These are phyloP conservation scores for Paspalum notatum DNA, from an alignment of 176 grass and related monocot genomes.

Conservation along the genomic window DNA sequence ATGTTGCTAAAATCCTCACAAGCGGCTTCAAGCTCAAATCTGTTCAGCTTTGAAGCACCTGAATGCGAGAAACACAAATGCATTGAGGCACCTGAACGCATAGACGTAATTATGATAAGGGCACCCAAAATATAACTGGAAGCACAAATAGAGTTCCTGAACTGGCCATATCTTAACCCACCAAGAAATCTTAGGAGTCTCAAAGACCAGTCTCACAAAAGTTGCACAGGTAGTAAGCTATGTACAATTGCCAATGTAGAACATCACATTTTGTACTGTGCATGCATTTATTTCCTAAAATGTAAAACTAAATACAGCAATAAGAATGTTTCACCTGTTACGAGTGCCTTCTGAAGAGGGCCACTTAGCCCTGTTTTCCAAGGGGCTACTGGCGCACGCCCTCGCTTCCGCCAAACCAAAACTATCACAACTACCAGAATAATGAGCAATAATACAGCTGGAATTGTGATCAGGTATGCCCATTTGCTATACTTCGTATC, in stretches of 20 bases:
- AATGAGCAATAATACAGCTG: conserved; percentile 49
- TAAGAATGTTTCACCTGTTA: conserved; percentile 63
- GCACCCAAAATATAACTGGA: conserved; percentile 21
- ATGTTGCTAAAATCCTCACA: conserved; percentile 99
- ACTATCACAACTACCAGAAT: conserved; percentile 43
- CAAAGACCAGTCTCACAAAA: conserved; percentile 33
- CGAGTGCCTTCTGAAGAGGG: conserved; percentile 77
- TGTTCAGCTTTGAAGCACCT: conserved; percentile 79
- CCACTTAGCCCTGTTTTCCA: conserved; percentile 89
- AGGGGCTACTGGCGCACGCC: conserved; percentile 51
- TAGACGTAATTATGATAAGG: background rate
- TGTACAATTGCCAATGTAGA: background rate
- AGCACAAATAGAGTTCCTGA: conserved; percentile 9
- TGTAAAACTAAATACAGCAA: conserved; percentile 4
- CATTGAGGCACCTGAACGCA: conserved; percentile 10
- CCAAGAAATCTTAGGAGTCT: background rate
- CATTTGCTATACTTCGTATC: conserved; percentile 52
- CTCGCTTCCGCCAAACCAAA: conserved; percentile 56
- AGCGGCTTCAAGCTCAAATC: conserved; percentile 73
- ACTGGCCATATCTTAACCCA: background rate
- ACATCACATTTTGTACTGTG: background rate
- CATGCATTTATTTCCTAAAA: conserved; percentile 28
- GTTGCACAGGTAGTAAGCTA: background rate
- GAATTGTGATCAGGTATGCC: conserved; percentile 61
- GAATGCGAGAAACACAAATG: conserved; percentile 36